Evolutionary conservation across 768 basidiomycete genomes (phyloP).

Genomic region (Tricholoma matsutake): DNA sequence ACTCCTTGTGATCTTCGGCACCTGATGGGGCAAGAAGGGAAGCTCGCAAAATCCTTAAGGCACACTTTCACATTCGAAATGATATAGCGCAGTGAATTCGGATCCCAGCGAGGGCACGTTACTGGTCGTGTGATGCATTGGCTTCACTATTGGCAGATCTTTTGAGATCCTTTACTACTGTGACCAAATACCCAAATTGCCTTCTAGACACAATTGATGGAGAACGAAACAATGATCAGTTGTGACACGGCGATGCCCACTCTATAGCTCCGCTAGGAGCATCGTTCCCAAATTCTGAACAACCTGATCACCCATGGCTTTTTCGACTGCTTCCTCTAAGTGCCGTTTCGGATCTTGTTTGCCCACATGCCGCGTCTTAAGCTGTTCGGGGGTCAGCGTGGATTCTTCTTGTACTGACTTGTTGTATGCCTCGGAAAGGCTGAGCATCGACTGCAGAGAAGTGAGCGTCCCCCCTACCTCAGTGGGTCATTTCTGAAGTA

Average conservation of each 20-base stretch:
- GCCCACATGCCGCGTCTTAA: conserved; percentile 96
- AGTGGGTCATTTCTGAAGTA: conserved; percentile 31
- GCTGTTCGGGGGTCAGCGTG: conserved; percentile 88
- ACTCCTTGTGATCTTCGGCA: too few relatives aligned
- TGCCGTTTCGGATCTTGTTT: conserved; percentile 99
- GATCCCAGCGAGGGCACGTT: conserved; percentile 24
- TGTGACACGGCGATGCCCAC: conserved; percentile 6
- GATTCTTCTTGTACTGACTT: conserved; percentile 98
- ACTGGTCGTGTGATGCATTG: conserved; percentile 30
- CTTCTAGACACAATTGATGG: conserved; percentile 4
- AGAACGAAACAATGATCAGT: conserved; percentile 2
- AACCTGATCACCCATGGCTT: conserved; percentile 97
- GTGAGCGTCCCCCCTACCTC: conserved; percentile 5
- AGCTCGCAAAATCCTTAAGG: neutral
- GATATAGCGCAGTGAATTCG: neutral
- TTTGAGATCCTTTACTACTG: too few relatives aligned
- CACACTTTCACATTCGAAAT: neutral
- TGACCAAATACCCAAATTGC: neutral
- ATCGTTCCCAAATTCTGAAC: conserved; percentile 94
- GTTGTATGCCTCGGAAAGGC: conserved; percentile 91
- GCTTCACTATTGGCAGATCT: neutral
- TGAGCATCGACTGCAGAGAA: conserved; percentile 77
- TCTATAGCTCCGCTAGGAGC: conserved; percentile 85
- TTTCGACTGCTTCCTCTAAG: conserved; percentile 95
- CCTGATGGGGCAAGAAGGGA: neutral